Evolutionary conservation across 371 early-diverging fungal genomes (phyloP), one percentile per base, ranked within the genome.

Genomic region (Actinomucor elegans): DNA sequence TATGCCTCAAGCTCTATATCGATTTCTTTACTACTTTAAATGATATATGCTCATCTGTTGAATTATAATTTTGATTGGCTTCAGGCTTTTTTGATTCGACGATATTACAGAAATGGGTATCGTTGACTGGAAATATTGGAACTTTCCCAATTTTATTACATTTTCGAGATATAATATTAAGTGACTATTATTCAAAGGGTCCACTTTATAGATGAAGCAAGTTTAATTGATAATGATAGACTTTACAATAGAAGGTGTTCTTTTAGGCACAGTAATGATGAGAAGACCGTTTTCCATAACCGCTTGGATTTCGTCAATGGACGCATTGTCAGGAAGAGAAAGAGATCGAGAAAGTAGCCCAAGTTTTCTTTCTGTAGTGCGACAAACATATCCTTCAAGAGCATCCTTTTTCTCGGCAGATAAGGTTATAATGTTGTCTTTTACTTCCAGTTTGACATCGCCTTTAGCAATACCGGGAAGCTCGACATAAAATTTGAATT

Each of bases 361-460:
- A 4, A 41, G n/a, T 41, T 21, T 41, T 41, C 41, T 41, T 5
- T 41, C 41, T 14, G 41, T 26, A 4, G 26, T 24, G 3, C 41
- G 26, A n/a, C 41, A 23, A 5, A 12, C 26, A 24, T 1, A n/a
- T 26, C 26, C 41, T 3, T 41, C 26, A 24, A 26, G 5, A 5
- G 26, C 8, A n/a, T 21, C 14, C n/a, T 26, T 41, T 11, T 24
- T 15, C 8, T 41, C n/a, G 0, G 24, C 41, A 2, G 41, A 41
- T n/a, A 41, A 41, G 2, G 5, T 54, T 28, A 68, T 58, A 44
- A 48, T 17, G 5, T 55, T 48, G 15, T 55, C 56, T 40, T 55
- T 55, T 26, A 55, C 31, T 15, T 48, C 56, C 4, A 55, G 15
- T 24, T 55, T 48, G 21, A 48, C 15, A 21, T 55, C 48, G 15